phyloP scores from a whole-genome alignment of 805 yeast species.

The Clavispora santaluciae region DNA sequence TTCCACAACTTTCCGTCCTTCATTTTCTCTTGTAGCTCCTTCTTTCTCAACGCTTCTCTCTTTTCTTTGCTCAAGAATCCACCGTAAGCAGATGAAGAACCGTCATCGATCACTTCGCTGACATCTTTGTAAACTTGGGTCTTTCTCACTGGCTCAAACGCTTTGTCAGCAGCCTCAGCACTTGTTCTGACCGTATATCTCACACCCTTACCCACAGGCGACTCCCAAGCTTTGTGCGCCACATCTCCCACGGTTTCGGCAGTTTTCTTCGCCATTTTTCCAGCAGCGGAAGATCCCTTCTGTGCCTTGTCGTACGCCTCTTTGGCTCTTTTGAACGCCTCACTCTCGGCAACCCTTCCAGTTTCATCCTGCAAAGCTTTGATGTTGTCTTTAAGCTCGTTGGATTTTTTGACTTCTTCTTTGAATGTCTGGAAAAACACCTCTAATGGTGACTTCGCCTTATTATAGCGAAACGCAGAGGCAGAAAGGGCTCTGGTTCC shows the following conservation, averaged over 20 bases:
- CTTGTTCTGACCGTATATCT: constrained; percentile 77
- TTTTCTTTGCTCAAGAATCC: constrained; percentile 84
- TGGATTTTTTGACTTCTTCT: constrained; percentile 84
- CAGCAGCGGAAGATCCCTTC: constrained; percentile 60
- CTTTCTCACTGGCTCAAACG: constrained; percentile 87
- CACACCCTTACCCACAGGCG: constrained; percentile 86
- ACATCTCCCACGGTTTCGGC: constrained; percentile 92
- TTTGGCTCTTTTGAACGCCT: constrained; percentile 86
- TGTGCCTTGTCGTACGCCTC: constrained; percentile 89
- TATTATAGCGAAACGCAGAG: constrained; percentile 7
- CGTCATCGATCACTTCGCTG: constrained; percentile 84
- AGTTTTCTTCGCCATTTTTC: constrained; percentile 74
- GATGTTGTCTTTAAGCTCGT: constrained; percentile 85
- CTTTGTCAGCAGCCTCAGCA: constrained; percentile 82
- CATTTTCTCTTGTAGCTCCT: constrained; percentile 48
- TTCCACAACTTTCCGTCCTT: constrained; percentile 56
- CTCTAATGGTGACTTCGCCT: constrained; percentile 67
- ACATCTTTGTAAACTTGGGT: constrained; percentile 88
- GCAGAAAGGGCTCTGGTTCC: constrained; percentile 10
- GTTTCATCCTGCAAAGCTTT: constrained; percentile 95
- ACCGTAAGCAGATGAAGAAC: constrained; percentile 84
- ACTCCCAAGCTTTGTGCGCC: constrained; percentile 93
- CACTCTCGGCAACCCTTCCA: constrained; percentile 89
- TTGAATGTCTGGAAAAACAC: constrained; percentile 91
- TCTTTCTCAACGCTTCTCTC: constrained; percentile 62